Percentiles rank a stretch among this genome's conserved stretches.
These are phyloP conservation scores for Cyathus striatus DNA, from an alignment of 768 basidiomycete species.

Conservation along the genomic window DNA sequence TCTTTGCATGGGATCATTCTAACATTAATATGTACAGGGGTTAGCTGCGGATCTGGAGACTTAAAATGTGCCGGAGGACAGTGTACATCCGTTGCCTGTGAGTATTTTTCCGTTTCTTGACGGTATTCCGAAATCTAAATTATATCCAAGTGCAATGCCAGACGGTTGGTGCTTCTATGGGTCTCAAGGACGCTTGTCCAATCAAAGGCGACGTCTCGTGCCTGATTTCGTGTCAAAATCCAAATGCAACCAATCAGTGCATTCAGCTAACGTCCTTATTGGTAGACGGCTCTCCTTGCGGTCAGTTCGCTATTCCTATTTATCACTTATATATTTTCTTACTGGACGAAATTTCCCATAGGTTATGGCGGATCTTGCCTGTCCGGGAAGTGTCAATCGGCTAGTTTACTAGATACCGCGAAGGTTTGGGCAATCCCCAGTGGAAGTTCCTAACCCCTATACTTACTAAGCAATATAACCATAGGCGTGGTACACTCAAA, in stretches of 20 bases:
- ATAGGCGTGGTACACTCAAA: constrained; percentile 65
- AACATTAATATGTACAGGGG: constrained; percentile 31
- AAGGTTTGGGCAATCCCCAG: constrained; percentile 49
- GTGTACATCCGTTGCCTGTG: constrained; percentile 71
- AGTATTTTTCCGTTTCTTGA: constrained; percentile 20
- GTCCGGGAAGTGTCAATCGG: constrained; percentile 56
- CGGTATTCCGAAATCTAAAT: constrained; percentile 8
- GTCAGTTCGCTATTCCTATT: constrained; percentile 30
- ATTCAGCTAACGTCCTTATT: constrained; percentile 65
- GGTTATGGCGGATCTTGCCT: constrained; percentile 70
- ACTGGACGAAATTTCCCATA: constrained; percentile 15
- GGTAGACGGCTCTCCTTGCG: constrained; percentile 81
- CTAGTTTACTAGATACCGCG: constrained; percentile 51
- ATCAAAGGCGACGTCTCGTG: constrained; percentile 60
- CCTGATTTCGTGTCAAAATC: constrained; percentile 78
- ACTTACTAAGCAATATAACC: too few species aligned
- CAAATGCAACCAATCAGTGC: constrained; percentile 53
- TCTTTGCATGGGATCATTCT: constrained; percentile 5
- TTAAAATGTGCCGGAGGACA: constrained; percentile 72
- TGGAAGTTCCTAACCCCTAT: too few species aligned
- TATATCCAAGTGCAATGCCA: constrained; percentile 63
- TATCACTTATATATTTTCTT: not conserved
- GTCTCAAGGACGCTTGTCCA: constrained; percentile 62
- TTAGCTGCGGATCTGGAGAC: constrained; percentile 57
- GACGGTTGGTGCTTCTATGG: constrained; percentile 66